Base-by-base conservation (phyloP, 2,329 filamentous ascomycete species). In the Sporothrix pseudoabietina region DNA sequence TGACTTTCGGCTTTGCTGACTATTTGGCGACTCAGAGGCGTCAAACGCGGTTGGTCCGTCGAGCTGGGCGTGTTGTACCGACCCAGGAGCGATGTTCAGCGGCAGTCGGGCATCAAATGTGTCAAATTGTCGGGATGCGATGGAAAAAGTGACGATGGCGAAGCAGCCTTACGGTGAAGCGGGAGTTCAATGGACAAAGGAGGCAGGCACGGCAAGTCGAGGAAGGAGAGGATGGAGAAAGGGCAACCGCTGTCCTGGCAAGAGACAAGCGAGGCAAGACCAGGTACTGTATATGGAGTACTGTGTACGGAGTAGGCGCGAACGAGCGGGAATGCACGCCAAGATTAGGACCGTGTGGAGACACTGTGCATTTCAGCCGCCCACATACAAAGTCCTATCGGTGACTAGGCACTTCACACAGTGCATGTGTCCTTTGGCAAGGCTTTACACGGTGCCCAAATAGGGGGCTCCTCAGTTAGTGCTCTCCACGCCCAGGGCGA, bases 381-480 rank as follows among this genome's bases (percentile, higher is more conserved):
- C 19, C 30, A 14, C 35, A 32, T 4, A 22, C 49, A 59, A 4
- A 6, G 10, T 39, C 68, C 16, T 57, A 26, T 14, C n/a, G 10
- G 2, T 4, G 7, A 12, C n/a, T 14, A 2, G 52, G 52, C 52
- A 30, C 14, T 19, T 5, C 32, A 32, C 6, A 66, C 61, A 65
- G 69, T 71, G 72, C 52, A 44, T 14, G 55, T 61, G 4, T 7
- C 3, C 26, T 2, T 26, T 35, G 12, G 22, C n/a, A n/a, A 19
- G 6, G 4, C 14, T 47, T 8, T 6, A 6, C 66, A 73, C 69
- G 59, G 72, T 69, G 61, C 41, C 30, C 30, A 47, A 59, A 69
- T 70, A 69, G 68, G 72, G 72, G 69, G 52, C 49, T 49, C 59
- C 65, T 73, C 49, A 49, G 32, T 68, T 73, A 73, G 72, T 49